Evolutionary conservation across 2,329 filamentous ascomycete species (phyloP).

Genomic region (Ceratocystiopsis minuta): DNA sequence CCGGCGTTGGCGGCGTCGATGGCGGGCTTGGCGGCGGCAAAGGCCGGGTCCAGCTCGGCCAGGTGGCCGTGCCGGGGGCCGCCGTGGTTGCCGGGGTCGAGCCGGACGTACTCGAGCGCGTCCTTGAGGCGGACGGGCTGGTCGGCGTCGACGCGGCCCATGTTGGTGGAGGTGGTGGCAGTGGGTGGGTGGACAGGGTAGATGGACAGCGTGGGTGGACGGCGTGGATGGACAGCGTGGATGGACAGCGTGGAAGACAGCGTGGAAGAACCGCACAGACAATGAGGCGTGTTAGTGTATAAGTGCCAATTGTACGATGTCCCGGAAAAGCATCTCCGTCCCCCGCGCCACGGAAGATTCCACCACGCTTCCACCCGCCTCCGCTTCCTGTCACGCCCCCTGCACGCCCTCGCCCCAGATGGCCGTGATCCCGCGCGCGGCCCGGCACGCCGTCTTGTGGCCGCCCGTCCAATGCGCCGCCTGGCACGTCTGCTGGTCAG

Average conservation of each 20-base stretch:
- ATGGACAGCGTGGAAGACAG: too few relatives aligned
- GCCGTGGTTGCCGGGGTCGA: conserved; percentile 16
- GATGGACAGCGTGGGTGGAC: too few relatives aligned
- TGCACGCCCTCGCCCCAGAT: conserved; percentile 16
- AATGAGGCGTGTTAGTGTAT: not conserved
- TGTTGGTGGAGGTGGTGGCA: not conserved
- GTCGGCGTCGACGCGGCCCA: not conserved
- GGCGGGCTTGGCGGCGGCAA: conserved; percentile 12
- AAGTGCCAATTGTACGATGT: not conserved
- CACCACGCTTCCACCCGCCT: not conserved
- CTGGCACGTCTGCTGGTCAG: conserved; percentile 22
- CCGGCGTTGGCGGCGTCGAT: conserved; percentile 12
- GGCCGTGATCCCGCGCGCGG: conserved; percentile 20
- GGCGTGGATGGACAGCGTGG: too few relatives aligned
- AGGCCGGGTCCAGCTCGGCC: conserved; percentile 16
- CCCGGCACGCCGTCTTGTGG: conserved; percentile 27
- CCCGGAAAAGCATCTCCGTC: conserved; percentile 1
- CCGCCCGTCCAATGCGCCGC: conserved; percentile 23
- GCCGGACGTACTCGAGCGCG: conserved; percentile 12
- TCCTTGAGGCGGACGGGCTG: conserved; percentile 9
- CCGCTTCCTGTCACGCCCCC: too few relatives aligned
- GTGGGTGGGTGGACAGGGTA: too few relatives aligned
- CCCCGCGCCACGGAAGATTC: not conserved
- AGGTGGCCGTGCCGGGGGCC: conserved; percentile 19
- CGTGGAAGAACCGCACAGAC: too few relatives aligned